phyloP scores from a whole-genome alignment of 257 asterid species.

The Solanum sitiens region DNA sequence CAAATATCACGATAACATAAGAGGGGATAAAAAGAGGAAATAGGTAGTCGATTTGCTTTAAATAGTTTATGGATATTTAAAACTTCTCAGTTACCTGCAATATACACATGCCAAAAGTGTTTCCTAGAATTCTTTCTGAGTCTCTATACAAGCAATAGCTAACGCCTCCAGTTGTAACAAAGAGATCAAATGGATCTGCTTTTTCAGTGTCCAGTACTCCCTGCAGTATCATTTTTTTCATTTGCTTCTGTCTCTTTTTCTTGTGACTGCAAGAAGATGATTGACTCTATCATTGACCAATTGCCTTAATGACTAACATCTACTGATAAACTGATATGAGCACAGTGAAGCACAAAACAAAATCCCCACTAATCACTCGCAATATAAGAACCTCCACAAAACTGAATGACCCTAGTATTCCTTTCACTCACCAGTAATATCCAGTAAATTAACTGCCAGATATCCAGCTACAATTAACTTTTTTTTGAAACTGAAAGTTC shows the following conservation, averaged over 20 bases:
- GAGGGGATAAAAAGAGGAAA: background rate
- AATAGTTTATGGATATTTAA: background rate
- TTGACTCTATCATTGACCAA: background rate
- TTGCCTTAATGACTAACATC: background rate
- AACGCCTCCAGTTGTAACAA: slow-evolving; percentile 64
- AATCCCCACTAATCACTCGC: background rate
- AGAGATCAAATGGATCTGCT: slow-evolving; percentile 64
- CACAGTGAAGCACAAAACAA: background rate
- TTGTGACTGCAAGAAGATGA: slow-evolving; percentile 44
- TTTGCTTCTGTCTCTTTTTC: slow-evolving; percentile 74
- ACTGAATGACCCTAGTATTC: background rate
- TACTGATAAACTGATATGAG: background rate
- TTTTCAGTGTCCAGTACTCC: slow-evolving; percentile 71
- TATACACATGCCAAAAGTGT: slow-evolving; percentile 96
- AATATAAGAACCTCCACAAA: background rate
- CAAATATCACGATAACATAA: background rate
- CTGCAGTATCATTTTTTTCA: slow-evolving; percentile 58
- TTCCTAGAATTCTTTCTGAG: slow-evolving; percentile 92
- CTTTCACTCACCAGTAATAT: background rate
- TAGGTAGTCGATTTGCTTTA: background rate
- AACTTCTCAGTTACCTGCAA: slow-evolving; percentile 49
- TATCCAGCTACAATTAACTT: background rate
- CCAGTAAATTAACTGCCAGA: background rate
- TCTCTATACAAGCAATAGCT: slow-evolving; percentile 81
- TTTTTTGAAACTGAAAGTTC: too few relatives aligned